Conservation (phyloP, 2,329 filamentous ascomycete genomes). For the Clonostachys byssicola region DNA sequence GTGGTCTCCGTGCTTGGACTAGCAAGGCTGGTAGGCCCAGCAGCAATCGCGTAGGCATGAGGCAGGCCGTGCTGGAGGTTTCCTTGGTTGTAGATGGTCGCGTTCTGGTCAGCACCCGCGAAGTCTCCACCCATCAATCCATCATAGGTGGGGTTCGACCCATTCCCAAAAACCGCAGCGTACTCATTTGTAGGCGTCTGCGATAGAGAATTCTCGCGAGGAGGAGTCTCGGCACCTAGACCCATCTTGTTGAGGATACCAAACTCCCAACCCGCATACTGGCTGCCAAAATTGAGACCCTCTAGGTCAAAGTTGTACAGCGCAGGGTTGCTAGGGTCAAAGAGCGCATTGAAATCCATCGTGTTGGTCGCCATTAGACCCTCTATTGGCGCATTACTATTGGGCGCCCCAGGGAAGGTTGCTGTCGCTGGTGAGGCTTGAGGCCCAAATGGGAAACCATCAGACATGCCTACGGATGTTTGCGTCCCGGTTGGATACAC, state of each 20-base stretch:
- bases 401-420: slow-evolving; percentile 57
- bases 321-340: slow-evolving; percentile 88
- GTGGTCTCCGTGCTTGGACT: slow-evolving; percentile 63
- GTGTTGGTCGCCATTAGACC: slow-evolving; percentile 45
- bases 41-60: slow-evolving; percentile 61
- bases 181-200: slow-evolving; percentile 31
- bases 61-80: slow-evolving; percentile 59
- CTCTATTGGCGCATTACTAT: slow-evolving; percentile 39
- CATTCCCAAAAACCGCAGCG: slow-evolving; percentile 45
- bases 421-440: slow-evolving; percentile 74
- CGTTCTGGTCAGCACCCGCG: slow-evolving; percentile 43
- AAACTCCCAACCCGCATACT: slow-evolving; percentile 93
- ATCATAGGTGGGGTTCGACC: slow-evolving; percentile 29
- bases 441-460: slow-evolving; percentile 50
- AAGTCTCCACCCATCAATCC: slow-evolving; percentile 45
- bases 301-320: slow-evolving; percentile 96
- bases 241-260: slow-evolving; percentile 96
- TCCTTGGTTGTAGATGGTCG: slow-evolving; percentile 48
- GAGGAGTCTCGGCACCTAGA: slow-evolving; percentile 65
- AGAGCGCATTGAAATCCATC: slow-evolving; percentile 59
- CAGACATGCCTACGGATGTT: slow-evolving; percentile 27
- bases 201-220: slow-evolving; percentile 56
- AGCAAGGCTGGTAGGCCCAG: slow-evolving; percentile 56
- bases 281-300: slow-evolving; percentile 83
- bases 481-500: slow-evolving; percentile 43